Percentiles rank a stretch among this genome's conserved stretches.
phyloP scores from a whole-genome alignment of 306 rosid species.

The Acacia melanoxylon region DNA sequence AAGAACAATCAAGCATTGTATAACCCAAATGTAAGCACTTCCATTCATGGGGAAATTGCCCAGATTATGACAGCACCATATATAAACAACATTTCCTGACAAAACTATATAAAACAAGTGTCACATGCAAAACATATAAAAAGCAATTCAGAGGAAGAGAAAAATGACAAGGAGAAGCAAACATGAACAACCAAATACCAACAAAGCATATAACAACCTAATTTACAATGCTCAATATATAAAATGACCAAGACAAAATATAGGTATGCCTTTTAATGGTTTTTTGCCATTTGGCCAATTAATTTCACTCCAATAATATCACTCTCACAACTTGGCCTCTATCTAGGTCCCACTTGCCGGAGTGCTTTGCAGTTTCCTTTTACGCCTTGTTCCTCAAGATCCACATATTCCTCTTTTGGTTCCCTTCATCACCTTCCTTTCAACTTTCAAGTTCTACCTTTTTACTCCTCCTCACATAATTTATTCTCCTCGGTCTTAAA shows the following conservation, averaged over 20 bases:
- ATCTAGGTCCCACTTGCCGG: neutral
- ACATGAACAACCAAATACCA: neutral
- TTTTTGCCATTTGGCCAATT: neutral
- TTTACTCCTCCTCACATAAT: no score
- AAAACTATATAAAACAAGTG: neutral
- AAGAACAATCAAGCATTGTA: neutral
- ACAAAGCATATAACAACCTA: neutral
- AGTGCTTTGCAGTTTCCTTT: neutral
- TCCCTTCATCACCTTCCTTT: slow-evolving; percentile 1
- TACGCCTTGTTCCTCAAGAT: slow-evolving; percentile 20
- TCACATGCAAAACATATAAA: neutral
- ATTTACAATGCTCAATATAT: neutral
- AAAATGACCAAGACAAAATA: neutral
- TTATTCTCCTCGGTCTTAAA: no score
- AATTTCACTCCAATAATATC: no score
- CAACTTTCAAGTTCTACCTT: neutral
- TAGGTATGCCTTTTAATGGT: neutral
- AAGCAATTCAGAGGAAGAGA: neutral
- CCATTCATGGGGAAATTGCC: neutral
- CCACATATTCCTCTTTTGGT: slow-evolving; percentile 41
- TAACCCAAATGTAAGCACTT: neutral
- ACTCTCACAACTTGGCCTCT: neutral
- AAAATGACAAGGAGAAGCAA: neutral
- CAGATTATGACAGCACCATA: neutral
- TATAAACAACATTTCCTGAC: neutral